Evolutionary conservation across 352 stramenopile genomes (phyloP).

Genomic region (Phytophthora fragariae): DNA sequence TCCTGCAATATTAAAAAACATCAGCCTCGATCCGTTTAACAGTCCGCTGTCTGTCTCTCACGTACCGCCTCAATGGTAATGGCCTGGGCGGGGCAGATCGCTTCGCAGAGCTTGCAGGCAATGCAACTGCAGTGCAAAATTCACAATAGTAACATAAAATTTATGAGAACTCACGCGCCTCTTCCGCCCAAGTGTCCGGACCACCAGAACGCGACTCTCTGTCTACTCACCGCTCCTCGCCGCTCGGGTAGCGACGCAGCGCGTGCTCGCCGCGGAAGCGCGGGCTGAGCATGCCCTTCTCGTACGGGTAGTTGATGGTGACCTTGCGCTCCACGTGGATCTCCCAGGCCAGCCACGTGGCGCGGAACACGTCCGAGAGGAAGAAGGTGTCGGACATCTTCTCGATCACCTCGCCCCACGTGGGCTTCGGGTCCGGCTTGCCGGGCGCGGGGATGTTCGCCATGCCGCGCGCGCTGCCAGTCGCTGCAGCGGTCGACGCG

Average conservation of each 20-base stretch:
- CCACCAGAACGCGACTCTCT: slow-evolving; percentile 20
- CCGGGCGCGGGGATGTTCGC: slow-evolving; percentile 35
- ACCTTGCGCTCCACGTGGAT: slow-evolving; percentile 93
- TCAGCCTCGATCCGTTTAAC: slow-evolving; percentile 20
- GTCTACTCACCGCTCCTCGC: slow-evolving; percentile 94
- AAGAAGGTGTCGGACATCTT: slow-evolving; percentile 89
- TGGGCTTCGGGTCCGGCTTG: slow-evolving; percentile 61
- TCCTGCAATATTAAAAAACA: slow-evolving; percentile 61
- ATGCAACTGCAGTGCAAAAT: slow-evolving; percentile 91
- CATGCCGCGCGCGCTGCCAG: slow-evolving; percentile 39
- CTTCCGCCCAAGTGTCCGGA: slow-evolving; percentile 7
- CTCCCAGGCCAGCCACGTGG: slow-evolving; percentile 83
- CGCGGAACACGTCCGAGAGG: slow-evolving; percentile 81
- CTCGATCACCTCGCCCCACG: slow-evolving; percentile 76
- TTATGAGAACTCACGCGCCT: slow-evolving; percentile 15
- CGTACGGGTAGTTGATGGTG: slow-evolving; percentile 99
- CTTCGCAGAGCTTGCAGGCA: slow-evolving; percentile 99
- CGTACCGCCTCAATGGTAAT: slow-evolving; percentile 99
- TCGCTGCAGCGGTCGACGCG: neutral
- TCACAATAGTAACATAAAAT: slow-evolving; percentile 10
- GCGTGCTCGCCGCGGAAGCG: slow-evolving; percentile 99
- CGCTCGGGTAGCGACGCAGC: slow-evolving; percentile 98
- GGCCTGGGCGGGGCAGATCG: slow-evolving; percentile 98
- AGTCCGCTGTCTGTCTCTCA: slow-evolving; percentile 2
- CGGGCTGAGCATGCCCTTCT: slow-evolving; percentile 96